Evolutionary conservation across 2,329 filamentous ascomycete species (phyloP).

Genomic region (Cryphonectria radicalis): DNA sequence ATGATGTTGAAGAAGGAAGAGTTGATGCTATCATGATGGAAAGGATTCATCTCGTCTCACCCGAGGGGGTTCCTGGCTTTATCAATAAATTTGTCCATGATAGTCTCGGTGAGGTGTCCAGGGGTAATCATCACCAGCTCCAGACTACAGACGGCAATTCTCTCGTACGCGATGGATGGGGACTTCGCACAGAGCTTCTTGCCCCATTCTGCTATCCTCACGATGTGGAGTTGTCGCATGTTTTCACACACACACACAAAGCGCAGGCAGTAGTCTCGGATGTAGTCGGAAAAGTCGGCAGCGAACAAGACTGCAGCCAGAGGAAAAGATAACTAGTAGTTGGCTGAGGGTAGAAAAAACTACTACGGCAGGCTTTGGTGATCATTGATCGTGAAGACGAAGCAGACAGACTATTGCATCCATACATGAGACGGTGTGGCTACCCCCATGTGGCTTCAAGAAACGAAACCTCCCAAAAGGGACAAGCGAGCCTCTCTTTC

Average conservation of each 20-base stretch:
- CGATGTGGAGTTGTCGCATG: constrained; percentile 1
- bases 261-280: neutral
- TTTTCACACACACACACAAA: neutral
- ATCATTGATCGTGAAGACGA: neutral
- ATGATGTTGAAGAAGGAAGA: neutral
- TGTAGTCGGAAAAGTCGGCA: neutral
- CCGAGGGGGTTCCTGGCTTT: neutral
- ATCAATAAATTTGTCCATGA: neutral
- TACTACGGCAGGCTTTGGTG: neutral
- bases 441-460: neutral
- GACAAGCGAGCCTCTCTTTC: neutral
- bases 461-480: neutral
- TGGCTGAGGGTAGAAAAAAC: neutral
- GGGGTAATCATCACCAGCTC: neutral
- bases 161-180: neutral
- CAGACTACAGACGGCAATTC: neutral
- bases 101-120: neutral
- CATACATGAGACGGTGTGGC: neutral
- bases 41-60: neutral
- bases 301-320: neutral
- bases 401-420: neutral
- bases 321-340: neutral
- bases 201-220: neutral
- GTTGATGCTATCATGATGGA: neutral
- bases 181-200: constrained; percentile 12